Conservation (phyloP, 257 asterid species). For the Capsicum baccatum region DNA sequence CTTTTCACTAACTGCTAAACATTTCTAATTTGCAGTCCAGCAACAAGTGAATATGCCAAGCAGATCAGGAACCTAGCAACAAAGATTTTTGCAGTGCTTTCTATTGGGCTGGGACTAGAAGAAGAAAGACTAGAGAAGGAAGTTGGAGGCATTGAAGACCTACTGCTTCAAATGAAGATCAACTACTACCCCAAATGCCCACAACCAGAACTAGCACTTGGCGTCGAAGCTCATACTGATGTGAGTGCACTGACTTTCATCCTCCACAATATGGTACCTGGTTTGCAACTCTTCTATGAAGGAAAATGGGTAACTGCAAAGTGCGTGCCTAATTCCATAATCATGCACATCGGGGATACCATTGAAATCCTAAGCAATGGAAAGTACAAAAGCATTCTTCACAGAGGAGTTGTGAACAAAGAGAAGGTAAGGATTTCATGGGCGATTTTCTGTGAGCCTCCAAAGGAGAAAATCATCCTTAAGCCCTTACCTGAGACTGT, state of each 20-base stretch:
- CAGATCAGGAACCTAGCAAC: slow-evolving; percentile 58
- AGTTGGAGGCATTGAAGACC: slow-evolving; percentile 80
- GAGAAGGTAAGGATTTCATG: slow-evolving; percentile 86
- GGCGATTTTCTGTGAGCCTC: slow-evolving; percentile 91
- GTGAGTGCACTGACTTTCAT: slow-evolving; percentile 86
- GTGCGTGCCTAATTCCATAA: slow-evolving; percentile 84
- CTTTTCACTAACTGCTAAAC: not conserved
- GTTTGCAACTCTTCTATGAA: slow-evolving; percentile 74
- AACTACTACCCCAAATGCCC: slow-evolving; percentile 95
- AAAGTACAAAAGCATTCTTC: slow-evolving; percentile 80
- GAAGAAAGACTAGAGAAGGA: slow-evolving; percentile 70
- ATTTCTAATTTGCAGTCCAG: slow-evolving; percentile 47
- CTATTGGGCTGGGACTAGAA: slow-evolving; percentile 71
- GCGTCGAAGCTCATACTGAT: slow-evolving; percentile 94
- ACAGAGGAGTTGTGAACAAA: slow-evolving; percentile 80
- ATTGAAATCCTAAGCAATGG: slow-evolving; percentile 88
- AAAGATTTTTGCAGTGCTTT: slow-evolving; percentile 66
- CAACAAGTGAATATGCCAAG: slow-evolving; percentile 71
- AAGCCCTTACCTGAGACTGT: slow-evolving; percentile 77
- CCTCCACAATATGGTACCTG: slow-evolving; percentile 97
- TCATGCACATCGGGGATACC: slow-evolving; percentile 90
- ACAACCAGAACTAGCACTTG: slow-evolving; percentile 92
- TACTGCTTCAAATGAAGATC: slow-evolving; percentile 77
- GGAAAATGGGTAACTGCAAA: slow-evolving; percentile 87
- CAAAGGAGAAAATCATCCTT: slow-evolving; percentile 72